Base-by-base conservation (phyloP, 768 basidiomycete genomes). In the Boletus reticuloceps region DNA sequence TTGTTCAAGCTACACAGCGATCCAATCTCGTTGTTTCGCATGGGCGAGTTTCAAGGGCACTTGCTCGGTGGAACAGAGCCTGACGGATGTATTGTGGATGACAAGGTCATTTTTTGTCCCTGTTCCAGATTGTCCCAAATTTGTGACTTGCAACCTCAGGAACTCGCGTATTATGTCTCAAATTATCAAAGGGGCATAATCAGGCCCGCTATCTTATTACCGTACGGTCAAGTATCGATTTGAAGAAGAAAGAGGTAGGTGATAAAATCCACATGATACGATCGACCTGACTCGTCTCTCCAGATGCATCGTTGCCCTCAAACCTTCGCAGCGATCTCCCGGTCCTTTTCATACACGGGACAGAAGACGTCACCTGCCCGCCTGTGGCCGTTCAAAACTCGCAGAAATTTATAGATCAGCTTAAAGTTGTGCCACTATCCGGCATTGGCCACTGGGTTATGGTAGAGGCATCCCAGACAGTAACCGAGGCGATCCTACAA, bases 191-290 rank as follows among this genome's bases (percentile, higher is more conserved):
- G 79, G 17, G 74, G 74, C 22, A 83, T 92, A 82, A 74, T 76
- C 19, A n/a, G 88, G 87, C 3, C 87, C 89, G 4, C 68, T 90
- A n/a, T 88, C 86, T 54, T 92, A 89, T 65, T 91, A 91, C 59
- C 81, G 88, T 32, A 89, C 86, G 2, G 67, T 74, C 13, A 76
- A 77, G 55, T 55, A 75, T 55, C 80, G 87, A n/a, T 81, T 79
- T 64, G 81, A 89, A 17, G 90, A 92, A 68, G 87, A 91, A 62
- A 61, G 59, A 62, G 72, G 78, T 72, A 19, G n/a, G 53, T 17
- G 5, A 20, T 32, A 32, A 17, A 31, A 47, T 38, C 3, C 22
- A 22, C 6, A n/a, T 41, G 8, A 1, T 17, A 12, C 14, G 16
- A 41, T 42, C 20, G 43, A 38, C 13, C 44, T 50, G 40, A 58